Base-by-base conservation (phyloP, 2,329 filamentous ascomycete genomes). In the Xylariaceae sp. region DNA sequence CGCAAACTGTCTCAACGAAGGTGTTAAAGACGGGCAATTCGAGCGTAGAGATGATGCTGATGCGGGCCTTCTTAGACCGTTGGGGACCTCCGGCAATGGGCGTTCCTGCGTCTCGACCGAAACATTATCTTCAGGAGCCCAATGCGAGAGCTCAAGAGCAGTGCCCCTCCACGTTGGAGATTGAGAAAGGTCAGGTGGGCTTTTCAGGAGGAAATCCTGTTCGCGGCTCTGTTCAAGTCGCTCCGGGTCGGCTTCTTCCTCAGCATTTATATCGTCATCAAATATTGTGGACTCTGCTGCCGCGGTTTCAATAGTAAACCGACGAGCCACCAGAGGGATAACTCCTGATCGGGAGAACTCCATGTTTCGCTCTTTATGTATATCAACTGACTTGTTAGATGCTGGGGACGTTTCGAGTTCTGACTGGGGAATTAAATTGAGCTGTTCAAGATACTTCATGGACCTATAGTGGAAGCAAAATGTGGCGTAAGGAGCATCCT, bases 401-500 rank as follows among this genome's bases (percentile, higher is more conserved):
- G 34, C 41, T 34, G 59, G 50, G 12, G 54, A 54, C 29, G 40
- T 27, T 11, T 45, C 52, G 41, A 53, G 47, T 37, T 52, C 53
- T 7, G 48, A 42, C 37, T 63, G 62, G 0, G 76, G 72, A 30
- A 80, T 72, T 3, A 84, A 66, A 51, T 77, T 78, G 7, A 82
- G 70, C 34, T 72, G 67, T 6, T 70, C 63, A 8, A 84, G 72
- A 51, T 73, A 75, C 7, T 72, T 69, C 74, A 73, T 77, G 5
- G 76, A 79, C 32, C 80, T 74, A 59, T 84, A 84, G 56, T 84
- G 77, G 57, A 83, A 80, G 30, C 72, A 72, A 56, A 83, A 84
- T 0, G 73, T 74, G 3, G 74, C 75, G 58, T 75, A 83, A 0
- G 81, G 81, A 1, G 65, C 70, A 43, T 81, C 75, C 51, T 72